Evolutionary conservation across 805 yeast species (phyloP).

Genomic region (Yamadazyma tumulicola): DNA sequence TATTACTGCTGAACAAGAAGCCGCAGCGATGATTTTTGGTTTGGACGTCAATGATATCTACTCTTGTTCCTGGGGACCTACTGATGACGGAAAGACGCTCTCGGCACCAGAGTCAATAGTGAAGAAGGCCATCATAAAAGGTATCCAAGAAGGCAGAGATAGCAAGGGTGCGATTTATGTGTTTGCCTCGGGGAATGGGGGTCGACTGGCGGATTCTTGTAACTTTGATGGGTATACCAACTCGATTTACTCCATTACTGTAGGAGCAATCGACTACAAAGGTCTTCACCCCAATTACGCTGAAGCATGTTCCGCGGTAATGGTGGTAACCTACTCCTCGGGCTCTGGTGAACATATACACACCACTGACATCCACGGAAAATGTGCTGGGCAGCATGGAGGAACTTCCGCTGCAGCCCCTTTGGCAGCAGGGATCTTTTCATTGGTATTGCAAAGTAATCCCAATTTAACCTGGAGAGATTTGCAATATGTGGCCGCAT

Average conservation of each 20-base stretch:
- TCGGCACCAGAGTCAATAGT: slow-evolving; percentile 81
- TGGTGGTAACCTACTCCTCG: slow-evolving; percentile 90
- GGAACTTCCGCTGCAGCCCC: slow-evolving; percentile 99
- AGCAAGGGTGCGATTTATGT: slow-evolving; percentile 86
- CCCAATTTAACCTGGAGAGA: slow-evolving; percentile 95
- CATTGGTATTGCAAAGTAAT: slow-evolving; percentile 77
- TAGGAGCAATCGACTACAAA: slow-evolving; percentile 85
- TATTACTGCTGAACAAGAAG: slow-evolving; percentile 85
- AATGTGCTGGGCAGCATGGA: slow-evolving; percentile 77
- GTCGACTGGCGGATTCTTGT: slow-evolving; percentile 77
- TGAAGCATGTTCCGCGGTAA: slow-evolving; percentile 90
- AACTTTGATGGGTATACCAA: slow-evolving; percentile 97
- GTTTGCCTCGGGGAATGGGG: slow-evolving; percentile 97
- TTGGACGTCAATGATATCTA: slow-evolving; percentile 86
- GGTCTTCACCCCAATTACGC: slow-evolving; percentile 88
- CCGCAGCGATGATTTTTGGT: slow-evolving; percentile 78
- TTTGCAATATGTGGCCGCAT: slow-evolving; percentile 76
- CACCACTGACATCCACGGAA: slow-evolving; percentile 72
- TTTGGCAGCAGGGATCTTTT: slow-evolving; percentile 91
- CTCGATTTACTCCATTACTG: slow-evolving; percentile 90
- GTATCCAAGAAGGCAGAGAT: slow-evolving; percentile 75
- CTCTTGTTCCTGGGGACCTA: slow-evolving; percentile 98
- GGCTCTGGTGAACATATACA: slow-evolving; percentile 88
- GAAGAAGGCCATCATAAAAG: slow-evolving; percentile 77
- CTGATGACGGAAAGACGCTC: slow-evolving; percentile 85